Evolutionary conservation across 2,329 filamentous ascomycete genomes (phyloP).

Genomic region (Aspergillus sp.): DNA sequence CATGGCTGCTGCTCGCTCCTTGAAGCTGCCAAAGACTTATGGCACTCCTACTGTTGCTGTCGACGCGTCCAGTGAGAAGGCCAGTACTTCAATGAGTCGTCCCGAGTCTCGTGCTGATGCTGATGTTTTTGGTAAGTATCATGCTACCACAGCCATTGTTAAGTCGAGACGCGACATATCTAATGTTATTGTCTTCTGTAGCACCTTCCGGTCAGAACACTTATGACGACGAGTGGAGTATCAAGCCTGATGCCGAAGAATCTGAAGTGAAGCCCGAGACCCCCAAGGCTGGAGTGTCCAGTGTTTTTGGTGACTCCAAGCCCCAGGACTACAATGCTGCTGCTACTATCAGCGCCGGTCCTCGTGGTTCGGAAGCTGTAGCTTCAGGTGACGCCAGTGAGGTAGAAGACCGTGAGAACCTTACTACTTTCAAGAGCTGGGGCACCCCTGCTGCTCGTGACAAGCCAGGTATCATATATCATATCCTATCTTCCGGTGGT

Average conservation of each 20-base stretch:
- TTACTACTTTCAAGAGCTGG: slow-evolving; percentile 35
- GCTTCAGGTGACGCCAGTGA: slow-evolving; percentile 2
- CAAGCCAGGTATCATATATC: slow-evolving; percentile 27
- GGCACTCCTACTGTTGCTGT: slow-evolving; percentile 5
- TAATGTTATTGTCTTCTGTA: not conserved
- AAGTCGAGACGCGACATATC: not conserved
- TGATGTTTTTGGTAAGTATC: slow-evolving; percentile 2
- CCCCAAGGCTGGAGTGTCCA: not conserved
- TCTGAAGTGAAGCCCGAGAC: not conserved
- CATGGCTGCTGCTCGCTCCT: slow-evolving; percentile 28
- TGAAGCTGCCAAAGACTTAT: slow-evolving; percentile 14
- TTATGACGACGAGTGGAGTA: not conserved
- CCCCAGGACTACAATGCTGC: not conserved
- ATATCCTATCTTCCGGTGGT: not conserved
- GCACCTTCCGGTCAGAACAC: not conserved
- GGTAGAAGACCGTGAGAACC: slow-evolving; percentile 34
- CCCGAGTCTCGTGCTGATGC: not conserved
- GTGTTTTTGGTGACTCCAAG: not conserved
- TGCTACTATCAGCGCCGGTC: not conserved
- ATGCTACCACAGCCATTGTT: not conserved
- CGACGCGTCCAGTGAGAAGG: slow-evolving; percentile 9
- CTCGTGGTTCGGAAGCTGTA: not conserved
- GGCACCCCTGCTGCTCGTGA: slow-evolving; percentile 28
- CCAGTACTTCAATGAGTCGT: slow-evolving; percentile 3
- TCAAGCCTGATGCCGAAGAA: not conserved